phyloP scores from a whole-genome alignment of 306 rosid species.

The Inga oerstediana region DNA sequence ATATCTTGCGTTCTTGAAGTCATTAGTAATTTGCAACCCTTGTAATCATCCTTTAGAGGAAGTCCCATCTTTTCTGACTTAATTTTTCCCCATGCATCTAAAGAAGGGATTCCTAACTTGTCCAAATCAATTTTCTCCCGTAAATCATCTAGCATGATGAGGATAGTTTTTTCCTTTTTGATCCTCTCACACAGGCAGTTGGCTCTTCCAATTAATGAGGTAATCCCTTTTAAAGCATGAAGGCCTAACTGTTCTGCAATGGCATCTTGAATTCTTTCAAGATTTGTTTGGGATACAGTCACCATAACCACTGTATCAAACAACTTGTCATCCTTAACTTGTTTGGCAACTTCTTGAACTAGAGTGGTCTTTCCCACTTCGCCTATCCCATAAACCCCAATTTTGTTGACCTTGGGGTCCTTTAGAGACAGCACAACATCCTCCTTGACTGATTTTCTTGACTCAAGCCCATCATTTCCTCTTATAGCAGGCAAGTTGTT shows the following conservation, averaged over 20 bases:
- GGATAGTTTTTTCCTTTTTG: not conserved
- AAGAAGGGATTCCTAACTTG: not conserved
- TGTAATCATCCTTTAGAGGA: not conserved
- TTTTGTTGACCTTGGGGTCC: not conserved
- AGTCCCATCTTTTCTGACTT: not conserved
- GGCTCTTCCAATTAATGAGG: not conserved
- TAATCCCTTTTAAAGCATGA: not conserved
- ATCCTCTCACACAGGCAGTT: not conserved
- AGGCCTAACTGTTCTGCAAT: not conserved
- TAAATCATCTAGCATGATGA: not conserved
- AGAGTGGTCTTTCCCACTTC: conserved; percentile 14
- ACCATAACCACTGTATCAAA: not conserved
- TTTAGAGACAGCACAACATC: not conserved
- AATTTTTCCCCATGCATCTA: not conserved
- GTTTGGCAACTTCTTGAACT: not conserved
- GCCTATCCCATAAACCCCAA: conserved; percentile 6
- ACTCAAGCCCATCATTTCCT: not conserved
- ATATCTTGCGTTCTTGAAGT: not conserved
- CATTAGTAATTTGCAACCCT: not conserved
- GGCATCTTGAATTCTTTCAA: not conserved
- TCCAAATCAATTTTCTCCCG: not conserved
- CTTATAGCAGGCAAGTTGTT: not conserved
- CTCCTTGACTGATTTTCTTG: not conserved
- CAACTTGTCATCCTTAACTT: not conserved
- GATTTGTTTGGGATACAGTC: not conserved